Base-by-base conservation (phyloP, 495 filamentous ascomycete species). In the Talaromyces nanjingensis region DNA sequence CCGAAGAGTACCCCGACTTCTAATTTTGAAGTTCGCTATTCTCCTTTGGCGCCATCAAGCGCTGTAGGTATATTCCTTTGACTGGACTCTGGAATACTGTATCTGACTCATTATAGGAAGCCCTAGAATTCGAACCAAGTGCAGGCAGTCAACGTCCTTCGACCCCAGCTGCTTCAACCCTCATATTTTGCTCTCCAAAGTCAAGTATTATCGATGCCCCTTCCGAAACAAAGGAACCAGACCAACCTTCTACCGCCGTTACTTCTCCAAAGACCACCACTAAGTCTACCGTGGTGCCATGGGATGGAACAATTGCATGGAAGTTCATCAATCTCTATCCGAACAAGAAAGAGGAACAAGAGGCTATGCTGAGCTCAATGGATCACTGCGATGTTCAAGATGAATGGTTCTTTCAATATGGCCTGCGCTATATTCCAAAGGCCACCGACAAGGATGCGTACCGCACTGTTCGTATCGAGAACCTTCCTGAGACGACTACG, bases 391-490 rank as follows among this genome's bases (percentile, higher is more conserved):
- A 12, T 11, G 11, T 52, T 0, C 9, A 62, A 33, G 60, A 72
- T 11, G 66, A 70, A 24, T 69, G 68, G 63, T 61, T 76, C 24
- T 73, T 72, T 56, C 70, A 73, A 39, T 73, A 71, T 22, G 76
- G 76, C 1, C 63, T 77, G 18, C 74, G 76, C 9, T 77, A 74
- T 55, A 53, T 75, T 0, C 73, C 76, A 1, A 9, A 56, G 1
- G 12, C 34, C 2, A 9, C 27, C 3, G 69, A 74, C 1, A 56
- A 27, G 6, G 64, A 76, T 29, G 33, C 63, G 1, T 72, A 73
- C 42, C 72, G 76, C n/a, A 72, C 73, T 0, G 65, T 78, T 25
- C 62, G 65, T 12, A 72, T 78, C 31, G 70, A 75, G 12, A 55
- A 70, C 0, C 57, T 78, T 2, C 73, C 74, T 0, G n/a, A 47